phyloP scores from a whole-genome alignment of 2,329 filamentous ascomycete genomes.

The Calonectria honghensis region DNA sequence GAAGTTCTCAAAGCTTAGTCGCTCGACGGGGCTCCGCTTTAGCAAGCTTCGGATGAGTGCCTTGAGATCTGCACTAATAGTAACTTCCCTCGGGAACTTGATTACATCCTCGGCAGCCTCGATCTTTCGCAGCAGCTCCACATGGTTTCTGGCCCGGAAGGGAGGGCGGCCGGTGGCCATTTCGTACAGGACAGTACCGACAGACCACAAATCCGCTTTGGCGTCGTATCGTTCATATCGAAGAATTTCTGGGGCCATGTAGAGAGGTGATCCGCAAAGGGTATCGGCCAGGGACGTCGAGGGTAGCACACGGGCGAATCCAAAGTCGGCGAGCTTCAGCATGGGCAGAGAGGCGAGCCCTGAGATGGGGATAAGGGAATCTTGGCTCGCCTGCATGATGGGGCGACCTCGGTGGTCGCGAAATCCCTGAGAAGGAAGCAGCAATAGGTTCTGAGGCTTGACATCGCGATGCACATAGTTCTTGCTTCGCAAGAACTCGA shows the following conservation, averaged over 20 bases:
- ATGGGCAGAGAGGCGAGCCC: slow-evolving; percentile 92
- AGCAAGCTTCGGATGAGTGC: slow-evolving; percentile 85
- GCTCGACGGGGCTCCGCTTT: slow-evolving; percentile 89
- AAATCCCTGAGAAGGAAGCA: slow-evolving; percentile 88
- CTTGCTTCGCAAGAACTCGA: slow-evolving; percentile 88
- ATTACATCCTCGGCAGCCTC: slow-evolving; percentile 92
- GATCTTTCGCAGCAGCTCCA: slow-evolving; percentile 94
- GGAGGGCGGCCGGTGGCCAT: slow-evolving; percentile 95
- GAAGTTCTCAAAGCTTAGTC: slow-evolving; percentile 90
- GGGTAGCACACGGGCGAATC: slow-evolving; percentile 95
- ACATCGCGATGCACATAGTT: slow-evolving; percentile 97
- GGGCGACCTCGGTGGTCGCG: slow-evolving; percentile 72
- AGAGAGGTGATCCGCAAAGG: slow-evolving; percentile 95
- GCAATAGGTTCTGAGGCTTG: slow-evolving; percentile 95
- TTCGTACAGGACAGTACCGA: slow-evolving; percentile 95
- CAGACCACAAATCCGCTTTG: slow-evolving; percentile 97
- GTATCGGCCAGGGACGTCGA: slow-evolving; percentile 95
- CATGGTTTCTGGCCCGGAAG: slow-evolving; percentile 94
- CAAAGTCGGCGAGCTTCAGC: slow-evolving; percentile 98
- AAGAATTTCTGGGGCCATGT: slow-evolving; percentile 99
- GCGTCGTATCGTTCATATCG: slow-evolving; percentile 98
- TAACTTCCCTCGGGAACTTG: slow-evolving; percentile 84
- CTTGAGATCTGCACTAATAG: slow-evolving; percentile 86
- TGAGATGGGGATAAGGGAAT: slow-evolving; percentile 86
- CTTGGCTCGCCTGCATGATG: slow-evolving; percentile 84